Base-by-base conservation (phyloP, 2,329 filamentous ascomycete species). In the Ramularia endophylla region DNA sequence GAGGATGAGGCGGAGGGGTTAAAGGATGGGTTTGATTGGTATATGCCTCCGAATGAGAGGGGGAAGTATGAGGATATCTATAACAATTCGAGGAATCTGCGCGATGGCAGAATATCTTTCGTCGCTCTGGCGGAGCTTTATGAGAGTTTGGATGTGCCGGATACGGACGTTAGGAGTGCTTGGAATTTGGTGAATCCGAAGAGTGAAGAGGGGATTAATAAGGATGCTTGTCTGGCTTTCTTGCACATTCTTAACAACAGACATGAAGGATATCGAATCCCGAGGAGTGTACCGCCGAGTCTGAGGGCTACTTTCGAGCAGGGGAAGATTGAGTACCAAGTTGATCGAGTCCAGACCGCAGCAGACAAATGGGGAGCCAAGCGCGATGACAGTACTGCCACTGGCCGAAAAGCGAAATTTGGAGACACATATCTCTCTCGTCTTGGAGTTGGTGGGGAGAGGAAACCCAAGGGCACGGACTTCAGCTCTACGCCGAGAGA, bases 21-120 rank as follows among this genome's bases (percentile, higher is more conserved):
- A 48, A 94, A 94, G 64, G 88, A 95, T 65, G 90, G 90, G 9
- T 98, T 98, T 65, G 92, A 98, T 65, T 98, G 92, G 92, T 98
- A 98, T 70, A 98, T 98, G 87, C 88, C 81, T 46, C 92, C 92
- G 0, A 67, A 73, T 20, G 89, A 98, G 68, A 94, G 94, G 68
- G 63, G 79, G 51, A 97, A 95, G 67, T 98, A 98, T 69, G 88
- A 95, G 66, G 87, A 90, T 56, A 98, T 98, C 66, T 98, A 97
- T 68, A 85, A 84, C 51, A 88, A 94, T 57, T 94, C 88, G 68
- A 80, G 88, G 47, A 86, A 94, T 65, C 79, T 83, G 63, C 82
- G 89, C 38, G 52, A 58, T 20, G 92, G 92, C 51, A 87, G 94
- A 50, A 63, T 67, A 27, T 50, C 61, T 82, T 92, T 95, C 66